Evolutionary conservation across 2,329 filamentous ascomycete species (phyloP), one percentile per base, ranked within the genome.

Genomic region (Alternaria sp.): DNA sequence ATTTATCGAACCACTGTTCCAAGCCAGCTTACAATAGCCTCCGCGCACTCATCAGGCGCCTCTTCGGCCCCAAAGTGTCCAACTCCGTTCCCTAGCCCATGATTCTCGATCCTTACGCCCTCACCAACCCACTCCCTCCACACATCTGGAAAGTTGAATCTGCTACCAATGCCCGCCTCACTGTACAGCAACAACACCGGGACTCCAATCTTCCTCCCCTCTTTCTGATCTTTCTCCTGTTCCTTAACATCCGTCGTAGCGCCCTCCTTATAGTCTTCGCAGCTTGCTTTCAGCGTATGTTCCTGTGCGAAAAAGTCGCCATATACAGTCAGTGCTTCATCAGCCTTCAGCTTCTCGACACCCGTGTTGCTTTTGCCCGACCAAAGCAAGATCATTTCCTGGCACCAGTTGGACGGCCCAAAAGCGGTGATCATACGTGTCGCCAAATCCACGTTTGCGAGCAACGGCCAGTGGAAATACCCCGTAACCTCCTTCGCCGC

Each of bases 381-480:
- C 80, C 54, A 83, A 72, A 79, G 81, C 73, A 63, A 16, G 2
- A 68, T 68, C 70, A 75, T 71, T 8, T 75, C 73, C 7, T 57
- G 51, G 48, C 72, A 70, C 61, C 80, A 85, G 39, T 78, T 69
- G 18, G 80, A 75, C 0, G 80, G 75, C n/a, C 85, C 80, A 34
- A 76, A 73, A 7, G 74, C 62, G 83, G 51, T 81, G 47, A 86
- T 74, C 41, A 78, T 80, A 67, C 87, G 85, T 0, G 83, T 85
- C 5, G 87, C 79, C 0, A 86, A 83, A 5, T 75, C 74, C 0
- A 76, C 70, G 68, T 88, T 86, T 8, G 86, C 84, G 20, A 88
- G 79, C 63, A 88, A 83, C 53, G 86, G 86, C 85, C 86, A 88
- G 72, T 88, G 86, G 66, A 83, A 87, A 70, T 87, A 87, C 0